Evolutionary conservation across 495 filamentous ascomycete species (phyloP).

Genomic region (Aspergillus coremiiformis): DNA sequence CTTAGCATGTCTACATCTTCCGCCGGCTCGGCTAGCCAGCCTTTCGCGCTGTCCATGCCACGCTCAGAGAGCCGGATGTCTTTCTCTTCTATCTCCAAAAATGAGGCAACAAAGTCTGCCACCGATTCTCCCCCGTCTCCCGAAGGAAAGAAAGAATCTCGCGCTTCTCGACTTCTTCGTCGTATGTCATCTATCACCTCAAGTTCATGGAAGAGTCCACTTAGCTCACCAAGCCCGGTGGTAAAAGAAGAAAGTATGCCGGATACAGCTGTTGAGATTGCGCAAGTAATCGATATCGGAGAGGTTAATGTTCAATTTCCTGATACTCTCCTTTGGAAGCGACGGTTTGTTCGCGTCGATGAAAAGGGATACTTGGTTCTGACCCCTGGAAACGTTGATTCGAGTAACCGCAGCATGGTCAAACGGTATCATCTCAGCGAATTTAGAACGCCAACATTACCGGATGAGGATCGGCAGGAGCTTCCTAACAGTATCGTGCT

Average conservation of each 20-base stretch:
- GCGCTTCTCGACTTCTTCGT: conserved; percentile 68
- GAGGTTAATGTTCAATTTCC: conserved; percentile 93
- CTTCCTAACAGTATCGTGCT: conserved; percentile 79
- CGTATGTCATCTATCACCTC: conserved; percentile 67
- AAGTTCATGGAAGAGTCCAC: conserved; percentile 52
- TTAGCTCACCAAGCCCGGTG: conserved; percentile 46
- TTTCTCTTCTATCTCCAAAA: conserved; percentile 31
- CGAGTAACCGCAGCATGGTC: conserved; percentile 45
- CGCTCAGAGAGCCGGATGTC: conserved; percentile 35
- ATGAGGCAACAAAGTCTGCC: conserved; percentile 32
- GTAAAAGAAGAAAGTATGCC: conserved; percentile 49
- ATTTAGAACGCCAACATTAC: conserved; percentile 68
- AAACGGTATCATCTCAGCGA: conserved; percentile 77
- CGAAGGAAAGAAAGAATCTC: conserved; percentile 61
- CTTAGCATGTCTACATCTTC: conserved; percentile 35
- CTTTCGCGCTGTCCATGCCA: conserved; percentile 13
- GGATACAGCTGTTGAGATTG: conserved; percentile 22
- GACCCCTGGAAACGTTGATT: conserved; percentile 43
- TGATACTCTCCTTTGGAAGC: conserved; percentile 87
- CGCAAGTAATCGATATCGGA: conserved; percentile 58
- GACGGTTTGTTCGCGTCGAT: conserved; percentile 72
- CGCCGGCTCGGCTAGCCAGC: conserved; percentile 21
- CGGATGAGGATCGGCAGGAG: conserved; percentile 84
- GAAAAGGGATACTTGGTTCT: conserved; percentile 69
- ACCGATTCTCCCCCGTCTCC: conserved; percentile 33